Conservation (phyloP, 768 basidiomycete species). For the Boletus vinaceobasis region DNA sequence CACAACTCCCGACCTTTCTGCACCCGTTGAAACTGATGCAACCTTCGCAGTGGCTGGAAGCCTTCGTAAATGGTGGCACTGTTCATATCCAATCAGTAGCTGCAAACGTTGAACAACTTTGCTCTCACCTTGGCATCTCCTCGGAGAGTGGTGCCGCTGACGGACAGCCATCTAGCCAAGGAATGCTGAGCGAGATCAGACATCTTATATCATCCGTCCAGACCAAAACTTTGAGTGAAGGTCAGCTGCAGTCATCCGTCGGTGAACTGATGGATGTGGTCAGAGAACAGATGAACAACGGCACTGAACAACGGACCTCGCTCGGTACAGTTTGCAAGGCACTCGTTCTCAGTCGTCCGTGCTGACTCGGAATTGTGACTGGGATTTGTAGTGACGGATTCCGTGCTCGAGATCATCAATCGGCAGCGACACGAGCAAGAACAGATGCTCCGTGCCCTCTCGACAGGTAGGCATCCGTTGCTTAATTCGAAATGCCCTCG, state of each 20-base stretch:
- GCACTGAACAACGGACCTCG: slow-evolving; percentile 39
- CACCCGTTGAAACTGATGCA: background rate
- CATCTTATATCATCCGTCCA: slow-evolving; percentile 33
- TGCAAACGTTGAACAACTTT: slow-evolving; percentile 57
- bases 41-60: slow-evolving; percentile 68
- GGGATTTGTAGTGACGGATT: slow-evolving; percentile 47
- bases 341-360: slow-evolving; percentile 3
- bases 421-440: slow-evolving; percentile 74
- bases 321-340: slow-evolving; percentile 31
- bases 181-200: slow-evolving; percentile 35
- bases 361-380: slow-evolving; percentile 5
- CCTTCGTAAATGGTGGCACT: slow-evolving; percentile 75
- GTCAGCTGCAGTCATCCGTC: slow-evolving; percentile 32
- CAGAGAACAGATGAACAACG: slow-evolving; percentile 39
- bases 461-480: slow-evolving; percentile 47
- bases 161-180: slow-evolving; percentile 13
- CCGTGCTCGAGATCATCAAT: slow-evolving; percentile 59
- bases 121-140: slow-evolving; percentile 46
- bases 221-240: slow-evolving; percentile 30
- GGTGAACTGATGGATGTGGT: slow-evolving; percentile 37
- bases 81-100: slow-evolving; percentile 65
- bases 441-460: slow-evolving; percentile 59
- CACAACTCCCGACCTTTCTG: background rate
- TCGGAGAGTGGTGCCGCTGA: slow-evolving; percentile 16
- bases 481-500: background rate